phyloP scores from a whole-genome alignment of 2,329 filamentous ascomycete genomes.

The Ophiostoma sp. region DNA sequence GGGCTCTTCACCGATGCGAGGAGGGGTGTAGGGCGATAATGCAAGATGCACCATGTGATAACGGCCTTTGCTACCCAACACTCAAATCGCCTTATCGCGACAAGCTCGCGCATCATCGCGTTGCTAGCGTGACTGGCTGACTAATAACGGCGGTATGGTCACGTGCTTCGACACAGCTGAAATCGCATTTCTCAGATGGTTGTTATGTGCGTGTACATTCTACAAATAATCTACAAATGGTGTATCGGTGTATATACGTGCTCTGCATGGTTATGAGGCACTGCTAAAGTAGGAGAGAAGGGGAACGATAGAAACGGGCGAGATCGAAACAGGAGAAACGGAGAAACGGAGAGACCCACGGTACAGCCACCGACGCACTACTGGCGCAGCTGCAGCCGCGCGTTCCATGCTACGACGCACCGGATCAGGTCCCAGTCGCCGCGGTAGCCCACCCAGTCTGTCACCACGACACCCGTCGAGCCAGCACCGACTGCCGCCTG shows the following conservation, averaged over 20 bases:
- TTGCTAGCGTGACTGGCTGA: neutral
- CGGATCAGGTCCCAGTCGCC: conserved; percentile 88
- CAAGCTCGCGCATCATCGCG: conserved; percentile 7
- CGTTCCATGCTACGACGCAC: conserved; percentile 88
- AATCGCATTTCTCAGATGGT: too few relatives aligned
- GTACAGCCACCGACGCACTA: conserved; percentile 27
- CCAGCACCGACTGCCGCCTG: conserved; percentile 59
- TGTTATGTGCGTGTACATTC: too few relatives aligned
- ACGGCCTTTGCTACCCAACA: neutral
- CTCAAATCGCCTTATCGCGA: conserved; percentile 20
- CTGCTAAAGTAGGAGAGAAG: too few relatives aligned
- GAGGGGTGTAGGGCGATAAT: conserved; percentile 8
- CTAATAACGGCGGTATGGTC: neutral
- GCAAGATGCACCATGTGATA: conserved; percentile 18
- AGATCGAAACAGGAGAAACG: neutral
- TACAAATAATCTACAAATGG: too few relatives aligned
- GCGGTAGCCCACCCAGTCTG: conserved; percentile 82
- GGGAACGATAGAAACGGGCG: too few relatives aligned
- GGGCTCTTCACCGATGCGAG: neutral
- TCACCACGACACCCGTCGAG: conserved; percentile 80
- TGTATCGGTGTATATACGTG: too few relatives aligned
- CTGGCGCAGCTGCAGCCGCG: conserved; percentile 50
- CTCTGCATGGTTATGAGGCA: too few relatives aligned
- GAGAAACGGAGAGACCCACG: neutral
- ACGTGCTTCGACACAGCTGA: neutral